A percentile compares a stretch with the other conserved stretches of the same genome.
Evolutionary conservation across 179 eudicot species (phyloP).

Genomic region (Spergularia azorica): DNA sequence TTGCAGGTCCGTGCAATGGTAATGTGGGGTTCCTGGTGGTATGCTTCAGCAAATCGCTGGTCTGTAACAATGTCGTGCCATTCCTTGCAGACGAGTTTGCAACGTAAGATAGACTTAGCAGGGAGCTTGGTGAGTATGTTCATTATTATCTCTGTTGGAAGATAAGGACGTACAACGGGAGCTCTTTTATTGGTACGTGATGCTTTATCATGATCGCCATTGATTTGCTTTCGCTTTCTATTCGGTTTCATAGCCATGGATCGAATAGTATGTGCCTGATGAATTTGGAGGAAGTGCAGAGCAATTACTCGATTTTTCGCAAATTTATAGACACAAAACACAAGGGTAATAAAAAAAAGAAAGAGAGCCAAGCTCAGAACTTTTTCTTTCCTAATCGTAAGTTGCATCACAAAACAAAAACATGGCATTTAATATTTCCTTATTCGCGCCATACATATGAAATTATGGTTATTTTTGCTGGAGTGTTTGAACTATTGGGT

Average conservation of each 20-base stretch:
- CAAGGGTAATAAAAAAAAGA: too few relatives aligned
- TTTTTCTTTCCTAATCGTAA: too few relatives aligned
- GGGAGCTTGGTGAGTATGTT: conserved; percentile 22
- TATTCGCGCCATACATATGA: too few relatives aligned
- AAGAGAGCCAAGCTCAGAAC: too few relatives aligned
- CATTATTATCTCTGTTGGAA: conserved; percentile 3
- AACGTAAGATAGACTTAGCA: background rate
- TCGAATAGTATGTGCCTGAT: background rate
- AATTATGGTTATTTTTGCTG: too few relatives aligned
- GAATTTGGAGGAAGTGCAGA: background rate
- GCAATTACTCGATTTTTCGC: background rate
- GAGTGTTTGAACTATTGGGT: too few relatives aligned
- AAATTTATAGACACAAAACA: too few relatives aligned
- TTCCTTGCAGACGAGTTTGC: conserved; percentile 16
- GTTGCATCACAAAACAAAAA: too few relatives aligned
- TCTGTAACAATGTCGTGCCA: background rate
- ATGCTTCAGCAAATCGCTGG: conserved; percentile 9
- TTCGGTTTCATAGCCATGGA: background rate
- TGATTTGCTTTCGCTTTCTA: conserved; percentile 1
- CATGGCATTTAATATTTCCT: too few relatives aligned
- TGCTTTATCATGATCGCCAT: background rate
- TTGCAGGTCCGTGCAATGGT: background rate
- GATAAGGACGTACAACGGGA: background rate
- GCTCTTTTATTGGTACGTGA: background rate
- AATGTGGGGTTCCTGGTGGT: background rate